Evolutionary conservation across 164 flowering plant species (phyloP), one percentile per base, ranked within the genome.

Genomic region (Aristolochia californica): DNA sequence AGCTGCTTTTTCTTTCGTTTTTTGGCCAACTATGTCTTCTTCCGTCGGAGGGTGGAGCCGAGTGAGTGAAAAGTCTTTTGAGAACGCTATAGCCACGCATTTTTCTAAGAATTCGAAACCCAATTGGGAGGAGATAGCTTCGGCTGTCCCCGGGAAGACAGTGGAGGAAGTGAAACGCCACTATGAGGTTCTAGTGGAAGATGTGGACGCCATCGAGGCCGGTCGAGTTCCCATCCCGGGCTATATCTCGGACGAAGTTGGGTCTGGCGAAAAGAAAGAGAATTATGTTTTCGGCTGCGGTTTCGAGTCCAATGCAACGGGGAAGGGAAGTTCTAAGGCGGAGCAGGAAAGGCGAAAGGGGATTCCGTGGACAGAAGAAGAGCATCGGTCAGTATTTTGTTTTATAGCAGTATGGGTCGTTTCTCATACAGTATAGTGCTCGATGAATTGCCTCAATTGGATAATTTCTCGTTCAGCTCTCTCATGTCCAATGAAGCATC

Each of bases 321-420:
- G 16, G 70, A 72, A 43, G 72, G 78, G 73, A 4, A 68, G 72
- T 24, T 80, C 84, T 4, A 74, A 76, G 71, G 59, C 80, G 0
- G 94, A 89, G 20, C 97, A 86, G 28, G 95, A 89, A 56, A 69
- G 95, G 30, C 73, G 83, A 13, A 87, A 86, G 72, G 97, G 97
- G 24, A 85, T 83, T 58, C 95, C 97, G 3, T 89, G 95, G 95
- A 89, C 97, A 0, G 97, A 89, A 68, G 97, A 89, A 67, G 97
- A 89, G 70, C 97, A 89, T 57, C 80, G 95, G 97, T 84, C 49
- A 30, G 43, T 5, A 9, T 23, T 57, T 15, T 11, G 9, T 57
- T 20, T 44, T 12, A 48, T 13, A 7, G 20, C 10, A 48, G 24
- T 30, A 26, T 15, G 55, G 26, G 8, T 23, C 27, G 25, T 51